Percentiles rank a stretch among this genome's conserved stretches.
Conservation (phyloP, 2,329 filamentous ascomycete genomes). For the Albifimbria verrucaria region DNA sequence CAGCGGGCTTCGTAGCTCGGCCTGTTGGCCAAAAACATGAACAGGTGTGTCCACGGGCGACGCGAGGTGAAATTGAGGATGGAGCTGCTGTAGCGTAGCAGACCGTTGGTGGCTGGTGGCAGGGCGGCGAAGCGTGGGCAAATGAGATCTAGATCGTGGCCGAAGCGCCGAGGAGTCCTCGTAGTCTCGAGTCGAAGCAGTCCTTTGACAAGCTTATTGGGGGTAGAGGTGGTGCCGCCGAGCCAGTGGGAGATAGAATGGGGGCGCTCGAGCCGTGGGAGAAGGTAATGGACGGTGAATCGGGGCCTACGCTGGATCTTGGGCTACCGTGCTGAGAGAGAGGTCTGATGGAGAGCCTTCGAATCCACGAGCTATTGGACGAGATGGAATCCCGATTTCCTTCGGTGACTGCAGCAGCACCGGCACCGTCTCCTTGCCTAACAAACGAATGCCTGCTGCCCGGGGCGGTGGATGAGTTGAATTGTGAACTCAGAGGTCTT, state of each 20-base stretch:
- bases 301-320: constrained; percentile 61
- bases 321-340: constrained; percentile 61
- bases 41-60: constrained; percentile 22
- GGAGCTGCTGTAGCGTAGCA: constrained; percentile 60
- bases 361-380: constrained; percentile 68
- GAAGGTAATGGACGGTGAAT: constrained; percentile 62
- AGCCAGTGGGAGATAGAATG: constrained; percentile 46
- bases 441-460: constrained; percentile 41
- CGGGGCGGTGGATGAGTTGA: constrained; percentile 35
- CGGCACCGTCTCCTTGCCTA: constrained; percentile 34
- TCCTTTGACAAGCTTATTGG: constrained; percentile 75
- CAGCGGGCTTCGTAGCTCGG: constrained; percentile 24
- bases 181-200: constrained; percentile 51
- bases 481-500: constrained; percentile 35
- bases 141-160: constrained; percentile 55
- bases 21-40: constrained; percentile 31
- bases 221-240: constrained; percentile 42
- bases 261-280: constrained; percentile 66
- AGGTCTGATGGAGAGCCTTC: constrained; percentile 65
- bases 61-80: constrained; percentile 25
- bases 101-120: constrained; percentile 78
- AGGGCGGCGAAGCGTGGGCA: constrained; percentile 66
- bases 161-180: constrained; percentile 39
- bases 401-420: constrained; percentile 37
- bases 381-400: constrained; percentile 54